Conservation (phyloP, 2,329 filamentous ascomycete genomes). For the Aspergillus texensis region DNA sequence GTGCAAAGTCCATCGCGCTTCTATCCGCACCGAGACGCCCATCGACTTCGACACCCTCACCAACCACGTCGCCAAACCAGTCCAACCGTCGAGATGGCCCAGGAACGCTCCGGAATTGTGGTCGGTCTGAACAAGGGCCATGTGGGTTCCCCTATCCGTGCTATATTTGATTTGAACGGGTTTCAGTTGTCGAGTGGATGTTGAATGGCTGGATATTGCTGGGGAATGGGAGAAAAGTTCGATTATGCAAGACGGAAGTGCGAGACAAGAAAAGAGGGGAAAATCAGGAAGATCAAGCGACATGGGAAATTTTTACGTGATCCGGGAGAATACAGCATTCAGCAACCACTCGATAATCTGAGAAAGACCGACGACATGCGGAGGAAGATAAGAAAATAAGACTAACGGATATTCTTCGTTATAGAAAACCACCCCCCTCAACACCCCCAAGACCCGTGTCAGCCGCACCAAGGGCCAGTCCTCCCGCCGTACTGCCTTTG, state of each 20-base stretch:
- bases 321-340: background rate
- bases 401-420: constrained; percentile 46
- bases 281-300: background rate
- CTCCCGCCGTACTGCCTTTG: constrained; percentile 96
- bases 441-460: constrained; percentile 73
- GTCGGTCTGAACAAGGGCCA: constrained; percentile 67
- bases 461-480: constrained; percentile 91
- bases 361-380: background rate
- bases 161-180: constrained; percentile 4
- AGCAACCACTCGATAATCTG: constrained; percentile 8
- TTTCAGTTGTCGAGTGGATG: constrained; percentile 16
- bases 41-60: constrained; percentile 29
- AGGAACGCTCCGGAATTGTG: constrained; percentile 58
- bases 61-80: constrained; percentile 37
- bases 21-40: constrained; percentile 28
- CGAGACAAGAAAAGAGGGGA: background rate
- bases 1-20: constrained; percentile 25
- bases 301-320: constrained; percentile 1
- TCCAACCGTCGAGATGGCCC: constrained; percentile 51
- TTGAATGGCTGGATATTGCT: constrained; percentile 1
- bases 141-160: constrained; percentile 54
- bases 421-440: constrained; percentile 80
- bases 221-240: background rate
- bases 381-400: background rate
- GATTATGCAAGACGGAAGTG: background rate